Base-by-base conservation (phyloP, 306 rosid species). In the Cicer chorassanicum region DNA sequence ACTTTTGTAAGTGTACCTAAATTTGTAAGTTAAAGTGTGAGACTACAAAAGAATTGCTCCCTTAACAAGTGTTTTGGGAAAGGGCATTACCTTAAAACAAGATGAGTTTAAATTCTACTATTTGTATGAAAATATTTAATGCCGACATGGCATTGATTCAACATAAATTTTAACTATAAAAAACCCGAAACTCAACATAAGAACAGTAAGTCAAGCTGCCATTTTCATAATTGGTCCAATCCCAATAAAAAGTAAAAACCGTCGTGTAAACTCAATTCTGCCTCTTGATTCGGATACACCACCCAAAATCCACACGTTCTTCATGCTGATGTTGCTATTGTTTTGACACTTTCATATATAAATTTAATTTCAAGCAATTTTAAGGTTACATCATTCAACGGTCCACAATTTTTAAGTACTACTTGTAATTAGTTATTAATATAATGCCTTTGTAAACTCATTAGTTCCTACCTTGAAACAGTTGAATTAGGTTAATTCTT, bases 111-210 rank as follows among this genome's bases (percentile, higher is more conserved):
- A 71, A 71, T 39, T n/a, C 6, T 3, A 46, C 29, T 34, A 38
- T 8, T 11, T 18, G 1, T 16, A 60, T 60, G 5, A 34, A 55
- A 14, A 3, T 24, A 44, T 24, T 29, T 7, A 49, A 57, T 76
- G 73, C 86, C 86, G 81, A 82, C 86, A 76, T 13, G 50, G 14
- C 61, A 72, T 76, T 72, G 38, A 73, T 14, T 78, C 59, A 18
- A 43, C 63, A 51, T 64, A 18, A 73, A 48, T 16, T 65, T 39
- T n/a, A 29, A 8, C 55, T 14, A 55, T 12, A 6, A 70, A 65
- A 57, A 19, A 18, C n/a, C 44, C 49, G 8, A 71, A 70, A 45
- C 62, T 65, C 39, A 68, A 70, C 51, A 43, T 49, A 65, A 19
- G 8, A 53, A 53, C 40, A 64, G 77, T 44, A 57, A 72, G 78